A percentile compares a stretch with the other conserved stretches of the same genome.
Conservation (phyloP, 495 filamentous ascomycete species). For the Pyrenula aspistea region DNA sequence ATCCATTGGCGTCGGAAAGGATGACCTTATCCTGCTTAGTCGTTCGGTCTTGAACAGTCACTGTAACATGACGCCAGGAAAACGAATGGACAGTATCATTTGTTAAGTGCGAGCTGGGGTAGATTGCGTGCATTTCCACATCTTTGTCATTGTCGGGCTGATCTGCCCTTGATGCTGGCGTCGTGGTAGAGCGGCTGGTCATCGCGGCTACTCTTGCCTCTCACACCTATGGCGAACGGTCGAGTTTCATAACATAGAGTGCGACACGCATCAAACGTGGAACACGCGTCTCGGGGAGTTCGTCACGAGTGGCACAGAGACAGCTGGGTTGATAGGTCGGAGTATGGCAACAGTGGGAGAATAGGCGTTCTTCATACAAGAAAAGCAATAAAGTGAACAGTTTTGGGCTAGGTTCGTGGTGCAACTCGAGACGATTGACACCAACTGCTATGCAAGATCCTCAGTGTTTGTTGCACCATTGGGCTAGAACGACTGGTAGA, state of each 20-base stretch:
- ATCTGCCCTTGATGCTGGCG: background rate
- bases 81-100: constrained; percentile 34
- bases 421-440: background rate
- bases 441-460: background rate
- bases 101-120: constrained; percentile 6
- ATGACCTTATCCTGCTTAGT: constrained; percentile 46
- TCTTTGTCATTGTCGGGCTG: constrained; percentile 3
- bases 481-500: background rate
- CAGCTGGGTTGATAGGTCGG: background rate
- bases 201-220: background rate
- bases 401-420: background rate
- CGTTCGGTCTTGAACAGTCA: constrained; percentile 56
- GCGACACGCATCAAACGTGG: background rate
- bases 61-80: constrained; percentile 48
- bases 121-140: constrained; percentile 8
- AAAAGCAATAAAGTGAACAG: background rate
- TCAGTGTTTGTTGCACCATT: background rate
- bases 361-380: background rate
- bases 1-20: constrained; percentile 38
- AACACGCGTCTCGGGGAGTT: background rate
- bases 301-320: background rate
- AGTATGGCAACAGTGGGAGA: background rate
- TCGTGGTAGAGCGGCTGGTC: background rate
- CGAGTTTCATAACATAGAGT: background rate
- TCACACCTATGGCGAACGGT: background rate